phyloP scores from a whole-genome alignment of 768 basidiomycete species.

The Hortiboletus campestris region DNA sequence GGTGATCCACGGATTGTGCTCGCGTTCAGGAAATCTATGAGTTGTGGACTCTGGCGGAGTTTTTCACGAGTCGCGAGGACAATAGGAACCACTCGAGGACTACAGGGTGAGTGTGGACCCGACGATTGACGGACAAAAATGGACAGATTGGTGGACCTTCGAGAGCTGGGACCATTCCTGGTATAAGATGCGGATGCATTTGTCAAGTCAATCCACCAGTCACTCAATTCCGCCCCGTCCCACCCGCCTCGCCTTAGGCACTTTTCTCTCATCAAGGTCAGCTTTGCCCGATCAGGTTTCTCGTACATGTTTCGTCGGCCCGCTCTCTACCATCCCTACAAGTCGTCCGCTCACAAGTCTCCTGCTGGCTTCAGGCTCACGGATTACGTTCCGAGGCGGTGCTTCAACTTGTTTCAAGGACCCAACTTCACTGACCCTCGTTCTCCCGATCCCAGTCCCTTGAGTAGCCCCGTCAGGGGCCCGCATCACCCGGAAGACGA shows the following conservation, averaged over 20 bases:
- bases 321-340: conserved; percentile 14
- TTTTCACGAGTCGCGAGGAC: conserved; percentile 4
- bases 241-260: background rate
- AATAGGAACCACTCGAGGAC: conserved; percentile 9
- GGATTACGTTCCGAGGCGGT: conserved; percentile 16
- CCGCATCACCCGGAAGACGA: conserved; percentile 1
- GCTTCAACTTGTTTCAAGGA: conserved; percentile 20
- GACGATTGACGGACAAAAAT: conserved; percentile 7
- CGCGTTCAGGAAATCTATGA: background rate
- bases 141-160: conserved; percentile 4
- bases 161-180: background rate
- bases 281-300: background rate
- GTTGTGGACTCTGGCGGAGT: conserved; percentile 9
- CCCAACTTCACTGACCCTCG: conserved; percentile 5
- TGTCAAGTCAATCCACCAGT: background rate
- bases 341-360: conserved; percentile 3
- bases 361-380: conserved; percentile 30
- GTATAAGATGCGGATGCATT: conserved; percentile 19
- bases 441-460: conserved; percentile 17
- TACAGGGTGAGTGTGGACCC: background rate
- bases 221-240: background rate
- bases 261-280: background rate
- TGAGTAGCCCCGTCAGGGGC: conserved; percentile 15
- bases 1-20: background rate
- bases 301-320: conserved; percentile 21